Evolutionary conservation across 169 alveolate genomes (phyloP).

Genomic region (Eimeria falciformis): DNA sequence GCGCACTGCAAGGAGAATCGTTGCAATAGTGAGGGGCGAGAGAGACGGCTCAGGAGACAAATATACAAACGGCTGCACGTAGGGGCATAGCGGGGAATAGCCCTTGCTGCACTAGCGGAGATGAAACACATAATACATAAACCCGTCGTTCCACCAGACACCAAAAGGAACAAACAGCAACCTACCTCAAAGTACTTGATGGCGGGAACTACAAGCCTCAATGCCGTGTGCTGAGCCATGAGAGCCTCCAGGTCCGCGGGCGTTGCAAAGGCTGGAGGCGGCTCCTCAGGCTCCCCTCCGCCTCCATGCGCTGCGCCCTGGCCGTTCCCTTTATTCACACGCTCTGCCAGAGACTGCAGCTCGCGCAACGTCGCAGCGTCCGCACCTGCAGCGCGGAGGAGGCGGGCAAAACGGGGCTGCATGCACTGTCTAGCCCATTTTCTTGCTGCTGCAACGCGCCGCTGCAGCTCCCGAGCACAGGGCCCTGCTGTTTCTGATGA

Average conservation of each 20-base stretch:
- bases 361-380: slow-evolving; percentile 49
- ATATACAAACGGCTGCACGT: too few species aligned
- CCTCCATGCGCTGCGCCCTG: background rate
- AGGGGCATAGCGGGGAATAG: too few species aligned
- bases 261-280: background rate
- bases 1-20: too few species aligned
- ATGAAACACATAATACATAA: too few species aligned
- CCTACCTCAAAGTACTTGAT: slow-evolving; percentile 40
- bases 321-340: background rate
- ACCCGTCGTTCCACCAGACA: too few species aligned
- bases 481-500: slow-evolving; percentile 71
- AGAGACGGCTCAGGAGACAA: too few species aligned
- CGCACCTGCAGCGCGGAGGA: slow-evolving; percentile 72
- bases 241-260: slow-evolving; percentile 65
- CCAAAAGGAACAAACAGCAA: too few species aligned
- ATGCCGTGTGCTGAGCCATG: slow-evolving; percentile 48
- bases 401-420: slow-evolving; percentile 54
- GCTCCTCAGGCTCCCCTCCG: slow-evolving; percentile 4
- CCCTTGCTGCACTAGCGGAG: too few species aligned
- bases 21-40: too few species aligned
- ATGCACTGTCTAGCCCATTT: slow-evolving; percentile 67
- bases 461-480: slow-evolving; percentile 75
- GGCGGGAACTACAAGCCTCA: slow-evolving; percentile 54
- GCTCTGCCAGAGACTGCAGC: slow-evolving; percentile 38
- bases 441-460: slow-evolving; percentile 57